Evolutionary conservation across 2,329 filamentous ascomycete genomes (phyloP), one percentile per base, ranked within the genome.

Genomic region (Pseudonectria foliicola): DNA sequence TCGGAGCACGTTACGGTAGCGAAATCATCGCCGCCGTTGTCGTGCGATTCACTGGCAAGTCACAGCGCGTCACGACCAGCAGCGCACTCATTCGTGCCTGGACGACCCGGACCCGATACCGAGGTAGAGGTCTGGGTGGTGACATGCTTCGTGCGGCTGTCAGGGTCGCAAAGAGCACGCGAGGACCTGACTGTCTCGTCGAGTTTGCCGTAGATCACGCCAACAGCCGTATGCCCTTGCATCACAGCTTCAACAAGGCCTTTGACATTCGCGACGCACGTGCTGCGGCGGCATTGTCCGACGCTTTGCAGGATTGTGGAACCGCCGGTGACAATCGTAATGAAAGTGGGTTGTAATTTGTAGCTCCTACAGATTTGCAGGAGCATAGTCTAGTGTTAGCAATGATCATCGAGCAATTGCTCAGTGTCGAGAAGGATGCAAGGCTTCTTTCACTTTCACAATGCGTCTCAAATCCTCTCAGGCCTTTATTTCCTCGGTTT

Each of bases 181-280:
- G 78, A 31, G 82, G 83, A 16, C 69, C 71, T 30, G 73, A 68
- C 7, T 73, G 70, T 4, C 63, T 71, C 31, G 65, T 88, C 35
- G 72, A 76, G 10, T 92, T 93, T 57, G 82, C 80, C 4, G 61
- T 67, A n/a, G 75, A 82, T 39, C 86, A 93, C 67, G 85, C 84
- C 31, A 87, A 89, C 68, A 75, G 77, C 42, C 59, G 59, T 21
- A 67, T 72, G 46, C 60, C 82, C 10, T 55, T 85, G 27, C 73
- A 74, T 18, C 61, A 64, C 31, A 56, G 73, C 27, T 84, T 83
- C 50, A 80, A 80, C 50, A 60, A 63, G 2, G 59, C 62, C 0
- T 78, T 85, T 48, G 61, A 71, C 37, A 67, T 60, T 50, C 61
- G 66, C 25, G 79, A 85, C 52, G 59, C 59, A 30, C 66, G 61